phyloP scores from a whole-genome alignment of 768 basidiomycete species.

The Lactifluus echinatus region DNA sequence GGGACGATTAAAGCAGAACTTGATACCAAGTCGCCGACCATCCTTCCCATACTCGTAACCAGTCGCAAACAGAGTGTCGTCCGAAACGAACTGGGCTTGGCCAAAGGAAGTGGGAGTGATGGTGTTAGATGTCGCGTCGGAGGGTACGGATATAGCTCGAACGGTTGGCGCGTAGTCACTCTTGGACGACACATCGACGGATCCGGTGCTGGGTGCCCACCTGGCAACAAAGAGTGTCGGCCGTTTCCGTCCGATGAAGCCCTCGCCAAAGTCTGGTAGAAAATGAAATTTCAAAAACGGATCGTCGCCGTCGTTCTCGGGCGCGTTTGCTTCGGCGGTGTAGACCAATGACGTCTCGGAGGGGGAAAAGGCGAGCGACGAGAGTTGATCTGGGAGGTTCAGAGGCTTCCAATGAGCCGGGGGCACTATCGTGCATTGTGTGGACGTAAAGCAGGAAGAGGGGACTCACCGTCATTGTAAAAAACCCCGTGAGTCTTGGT shows the following conservation, averaged over 20 bases:
- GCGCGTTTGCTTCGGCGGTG: conserved; percentile 17
- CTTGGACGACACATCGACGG: not conserved
- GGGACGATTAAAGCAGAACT: conserved; percentile 27
- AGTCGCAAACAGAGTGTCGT: conserved; percentile 22
- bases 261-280: conserved; percentile 18
- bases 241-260: conserved; percentile 11
- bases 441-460: too few relatives aligned
- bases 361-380: conserved; percentile 16
- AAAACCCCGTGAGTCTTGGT: conserved; percentile 23
- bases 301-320: conserved; percentile 9
- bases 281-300: conserved; percentile 15
- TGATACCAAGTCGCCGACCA: conserved; percentile 26
- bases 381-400: conserved; percentile 9
- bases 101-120: conserved; percentile 6
- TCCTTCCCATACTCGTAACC: conserved; percentile 25
- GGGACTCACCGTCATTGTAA: conserved; percentile 23
- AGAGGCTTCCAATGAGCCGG: not conserved
- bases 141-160: not conserved
- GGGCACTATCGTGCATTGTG: not conserved
- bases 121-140: not conserved
- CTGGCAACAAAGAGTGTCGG: conserved; percentile 13
- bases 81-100: conserved; percentile 16
- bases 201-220: not conserved
- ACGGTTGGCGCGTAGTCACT: not conserved
- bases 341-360: conserved; percentile 19